phyloP scores from a whole-genome alignment of 805 yeast genomes.

The Sugiyamaella americana region DNA sequence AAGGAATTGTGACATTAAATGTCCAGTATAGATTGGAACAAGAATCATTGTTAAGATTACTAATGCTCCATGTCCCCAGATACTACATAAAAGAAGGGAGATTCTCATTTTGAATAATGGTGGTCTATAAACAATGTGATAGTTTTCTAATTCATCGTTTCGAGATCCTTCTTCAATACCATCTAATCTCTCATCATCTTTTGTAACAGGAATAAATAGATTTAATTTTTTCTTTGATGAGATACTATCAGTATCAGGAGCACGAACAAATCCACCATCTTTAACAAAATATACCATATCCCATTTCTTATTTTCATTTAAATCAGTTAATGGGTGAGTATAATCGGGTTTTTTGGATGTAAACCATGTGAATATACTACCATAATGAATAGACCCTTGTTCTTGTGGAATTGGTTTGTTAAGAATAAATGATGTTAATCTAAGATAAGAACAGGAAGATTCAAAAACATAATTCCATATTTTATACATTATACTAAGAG shows the following conservation, averaged over 20 bases:
- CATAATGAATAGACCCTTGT: slow-evolving; percentile 60
- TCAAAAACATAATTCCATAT: slow-evolving; percentile 58
- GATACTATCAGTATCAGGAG: slow-evolving; percentile 76
- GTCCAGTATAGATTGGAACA: slow-evolving; percentile 21
- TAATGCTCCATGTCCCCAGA: slow-evolving; percentile 41
- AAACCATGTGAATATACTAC: slow-evolving; percentile 43
- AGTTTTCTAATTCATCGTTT: slow-evolving; percentile 40
- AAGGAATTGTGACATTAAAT: not conserved
- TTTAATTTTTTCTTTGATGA: slow-evolving; percentile 52
- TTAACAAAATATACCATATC: slow-evolving; percentile 58
- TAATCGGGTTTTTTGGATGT: slow-evolving; percentile 47
- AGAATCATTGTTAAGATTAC: slow-evolving; percentile 21
- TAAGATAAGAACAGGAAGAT: slow-evolving; percentile 47
- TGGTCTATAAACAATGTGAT: slow-evolving; percentile 81
- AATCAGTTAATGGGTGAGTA: slow-evolving; percentile 37
- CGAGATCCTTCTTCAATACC: slow-evolving; percentile 33
- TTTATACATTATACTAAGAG: slow-evolving; percentile 23
- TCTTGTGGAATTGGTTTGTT: slow-evolving; percentile 58
- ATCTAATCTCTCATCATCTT: slow-evolving; percentile 54
- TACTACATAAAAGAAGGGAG: slow-evolving; percentile 38
- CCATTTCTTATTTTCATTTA: not conserved
- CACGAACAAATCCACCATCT: slow-evolving; percentile 77
- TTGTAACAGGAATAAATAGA: slow-evolving; percentile 77
- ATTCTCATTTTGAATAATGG: slow-evolving; percentile 64
- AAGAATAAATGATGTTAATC: slow-evolving; percentile 77